A percentile compares a stretch with the other conserved stretches of the same genome.
Evolutionary conservation across 495 filamentous ascomycete species (phyloP).

Genomic region (Penicillium ochrochloron): DNA sequence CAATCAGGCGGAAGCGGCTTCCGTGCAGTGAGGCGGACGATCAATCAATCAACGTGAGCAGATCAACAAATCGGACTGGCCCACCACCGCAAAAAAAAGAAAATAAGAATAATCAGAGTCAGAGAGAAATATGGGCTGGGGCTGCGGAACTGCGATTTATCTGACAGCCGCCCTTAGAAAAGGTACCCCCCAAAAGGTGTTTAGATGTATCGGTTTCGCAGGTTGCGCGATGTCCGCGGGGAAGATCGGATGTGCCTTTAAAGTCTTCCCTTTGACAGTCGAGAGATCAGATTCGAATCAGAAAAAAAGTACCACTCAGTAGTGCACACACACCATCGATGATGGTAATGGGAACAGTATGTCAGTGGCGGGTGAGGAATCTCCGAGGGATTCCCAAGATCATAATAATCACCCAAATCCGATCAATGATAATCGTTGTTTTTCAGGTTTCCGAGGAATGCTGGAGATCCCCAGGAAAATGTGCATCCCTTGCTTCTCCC

Average conservation of each 20-base stretch:
- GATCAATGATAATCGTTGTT: constrained; percentile 1
- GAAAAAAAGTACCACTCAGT: neutral
- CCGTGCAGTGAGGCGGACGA: constrained; percentile 27
- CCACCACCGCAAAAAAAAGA: neutral
- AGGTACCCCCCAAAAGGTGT: neutral
- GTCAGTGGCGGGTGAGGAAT: neutral
- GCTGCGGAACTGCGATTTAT: constrained; percentile 7
- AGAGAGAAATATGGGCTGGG: neutral
- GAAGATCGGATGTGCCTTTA: constrained; percentile 19
- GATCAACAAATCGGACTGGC: constrained; percentile 20
- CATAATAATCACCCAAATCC: neutral
- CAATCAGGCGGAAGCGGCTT: constrained; percentile 27
- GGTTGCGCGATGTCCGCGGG: constrained; percentile 8
- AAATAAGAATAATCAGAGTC: constrained; percentile 10
- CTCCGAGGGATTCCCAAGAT: neutral
- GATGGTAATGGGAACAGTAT: no score
- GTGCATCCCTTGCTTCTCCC: constrained; percentile 16
- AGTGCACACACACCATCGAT: no score
- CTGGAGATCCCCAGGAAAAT: constrained; percentile 7
- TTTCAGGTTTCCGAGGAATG: neutral
- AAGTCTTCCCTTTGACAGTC: neutral
- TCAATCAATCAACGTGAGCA: constrained; percentile 23
- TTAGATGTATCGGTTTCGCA: constrained; percentile 17
- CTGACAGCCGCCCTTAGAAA: constrained; percentile 23
- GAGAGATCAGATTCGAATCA: neutral